Base-by-base conservation (phyloP, 305 asterid genomes). In the Nicotiana rustica region DNA sequence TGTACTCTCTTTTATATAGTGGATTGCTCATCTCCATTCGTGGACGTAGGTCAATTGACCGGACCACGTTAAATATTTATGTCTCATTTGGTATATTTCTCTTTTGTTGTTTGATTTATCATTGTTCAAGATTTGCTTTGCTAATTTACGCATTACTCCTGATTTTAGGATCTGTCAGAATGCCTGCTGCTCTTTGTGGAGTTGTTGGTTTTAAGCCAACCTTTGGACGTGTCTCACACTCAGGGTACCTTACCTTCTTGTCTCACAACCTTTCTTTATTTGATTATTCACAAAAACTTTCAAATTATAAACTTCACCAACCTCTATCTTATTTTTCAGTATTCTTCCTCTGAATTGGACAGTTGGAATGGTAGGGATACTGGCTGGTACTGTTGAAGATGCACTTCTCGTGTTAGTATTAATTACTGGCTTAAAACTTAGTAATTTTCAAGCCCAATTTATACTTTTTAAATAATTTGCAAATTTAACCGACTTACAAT, bases 181-280 rank as follows among this genome's bases (percentile, higher is more conserved):
- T 96, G 88, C 99, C 99, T 61, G 99, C 99, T 55, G 95, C 97
- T 75, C 94, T 96, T 55, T 96, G 99, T 87, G 99, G 99, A 33
- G 99, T 96, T 9, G 95, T 96, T 77, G 99, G 98, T 85, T 89
- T 96, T 25, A 96, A 96, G 91, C 93, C 98, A 77, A 93, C 93
- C 25, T 94, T 91, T 83, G 92, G 92, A 60, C 95, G 99, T 19
- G 84, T 96, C 61, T 92, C 98, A 55, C 96, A 86, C 82, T 84
- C 90, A 0, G 99, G 99, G 99, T 95, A 81, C 5, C 81, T 78
- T 18, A 2, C 31, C 52, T 18, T 31, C 2, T 55, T 14, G 3
- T 25, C 2, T 41, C 6, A 2, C 4, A 15, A 1, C 10, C 2
- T 56, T 80, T 21, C 2, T 44, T 80, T 21, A 9, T 6, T 49